Evolutionary conservation across 768 basidiomycete genomes (phyloP), one percentile per base, ranked within the genome.

Genomic region (Mycena polygramma): DNA sequence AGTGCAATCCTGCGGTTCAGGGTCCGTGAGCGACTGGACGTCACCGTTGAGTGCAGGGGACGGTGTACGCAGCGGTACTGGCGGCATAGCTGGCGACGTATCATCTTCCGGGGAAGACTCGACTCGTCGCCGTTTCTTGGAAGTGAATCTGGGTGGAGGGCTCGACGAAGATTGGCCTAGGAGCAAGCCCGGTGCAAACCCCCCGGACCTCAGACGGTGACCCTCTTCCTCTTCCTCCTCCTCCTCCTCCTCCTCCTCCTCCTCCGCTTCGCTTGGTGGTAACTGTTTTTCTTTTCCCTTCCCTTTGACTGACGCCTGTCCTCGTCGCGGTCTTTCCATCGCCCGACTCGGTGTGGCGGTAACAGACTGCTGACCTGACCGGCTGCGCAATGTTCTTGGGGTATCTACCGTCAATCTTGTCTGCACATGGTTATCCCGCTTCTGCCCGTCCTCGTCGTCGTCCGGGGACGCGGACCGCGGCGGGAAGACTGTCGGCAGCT

Each of bases 61-160:
- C 3, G 68, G 43, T 19, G 55, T 22, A 20, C 62, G 61, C 2
- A 59, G 54, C 43, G 51, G 57, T 59, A 70, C 66, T 19, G 66
- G 36, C 17, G 76, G 54, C 51, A 65, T 35, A 41, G 52, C 66
- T 15, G 62, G 61, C 17, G 68, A 63, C 14, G 52, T 8, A 15
- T 73, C 71, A 7, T 65, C 53, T 65, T 81, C 84, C 19, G 84
- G 79, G 1, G 82, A 81, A 41, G 81, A 83, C 60, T 84, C 83
- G 7, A 85, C 76, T 70, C 83, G 82, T 75, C 83, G 79, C 51
- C 87, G 84, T 77, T 89, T 89, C 67, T 83, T 81, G 52, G 82
- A 77, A 8, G 82, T 74, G 36, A 75, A 41, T 65, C 71, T 75
- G 37, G 77, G 62, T 7, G 74, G 65, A 26, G 71, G 70, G 30